phyloP scores from a whole-genome alignment of 129 eudicot species.

The Cynara cardunculus region DNA sequence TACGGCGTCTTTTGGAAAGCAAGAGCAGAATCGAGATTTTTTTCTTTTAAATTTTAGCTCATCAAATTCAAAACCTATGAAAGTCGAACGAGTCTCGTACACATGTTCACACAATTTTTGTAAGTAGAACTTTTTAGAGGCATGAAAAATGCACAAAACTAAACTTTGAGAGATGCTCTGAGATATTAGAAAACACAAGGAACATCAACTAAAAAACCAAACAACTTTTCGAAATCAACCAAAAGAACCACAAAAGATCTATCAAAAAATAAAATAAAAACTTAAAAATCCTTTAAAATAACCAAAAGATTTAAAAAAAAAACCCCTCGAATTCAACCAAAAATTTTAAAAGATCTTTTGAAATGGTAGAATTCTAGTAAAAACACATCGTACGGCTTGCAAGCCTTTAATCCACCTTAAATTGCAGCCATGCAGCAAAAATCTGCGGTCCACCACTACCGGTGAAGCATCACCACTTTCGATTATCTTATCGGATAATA shows the following conservation, averaged over 20 bases:
- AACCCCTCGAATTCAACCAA: background rate
- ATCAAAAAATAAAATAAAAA: too few species aligned
- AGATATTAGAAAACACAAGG: too few species aligned
- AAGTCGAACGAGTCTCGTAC: too few species aligned
- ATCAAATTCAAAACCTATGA: too few species aligned
- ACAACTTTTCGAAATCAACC: too few species aligned
- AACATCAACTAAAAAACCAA: background rate
- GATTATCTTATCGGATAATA: background rate
- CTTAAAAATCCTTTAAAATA: background rate
- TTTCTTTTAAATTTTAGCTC: too few species aligned
- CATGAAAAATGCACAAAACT: background rate
- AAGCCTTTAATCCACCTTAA: background rate
- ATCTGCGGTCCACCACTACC: background rate
- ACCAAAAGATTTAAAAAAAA: background rate
- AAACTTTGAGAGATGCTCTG: background rate
- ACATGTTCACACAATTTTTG: too few species aligned
- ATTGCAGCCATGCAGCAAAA: background rate
- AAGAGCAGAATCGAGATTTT: too few species aligned
- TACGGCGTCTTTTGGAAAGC: too few species aligned
- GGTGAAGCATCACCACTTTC: background rate
- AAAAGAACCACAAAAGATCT: background rate
- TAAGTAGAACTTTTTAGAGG: background rate
- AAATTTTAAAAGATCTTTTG: too few species aligned
- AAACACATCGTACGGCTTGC: too few species aligned
- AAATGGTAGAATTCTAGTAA: too few species aligned